These are phyloP conservation scores for Ilex aquifolium DNA, from an alignment of 257 asterid species.

Conservation along the genomic window DNA sequence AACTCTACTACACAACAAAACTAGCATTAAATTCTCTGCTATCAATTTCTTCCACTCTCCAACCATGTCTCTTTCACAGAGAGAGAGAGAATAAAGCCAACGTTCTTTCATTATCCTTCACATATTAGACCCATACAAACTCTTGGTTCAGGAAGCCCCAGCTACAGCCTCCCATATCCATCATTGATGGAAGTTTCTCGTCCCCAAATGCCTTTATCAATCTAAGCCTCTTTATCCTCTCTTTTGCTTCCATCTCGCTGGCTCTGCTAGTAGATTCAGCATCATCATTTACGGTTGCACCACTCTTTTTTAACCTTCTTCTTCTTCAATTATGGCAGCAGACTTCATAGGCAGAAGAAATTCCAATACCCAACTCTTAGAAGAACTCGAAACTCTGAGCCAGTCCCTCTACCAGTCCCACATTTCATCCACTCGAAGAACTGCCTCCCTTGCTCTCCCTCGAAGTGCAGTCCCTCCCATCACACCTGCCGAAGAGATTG, in stretches of 20 bases:
- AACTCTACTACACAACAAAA: not conserved
- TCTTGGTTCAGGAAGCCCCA: conserved; percentile 53
- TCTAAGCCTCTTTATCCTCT: not conserved
- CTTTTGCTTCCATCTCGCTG: not conserved
- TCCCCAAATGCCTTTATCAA: conserved; percentile 24
- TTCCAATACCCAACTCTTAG: conserved; percentile 60
- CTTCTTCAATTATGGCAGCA: conserved; percentile 26
- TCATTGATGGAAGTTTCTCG: conserved; percentile 20
- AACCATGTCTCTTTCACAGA: conserved; percentile 16
- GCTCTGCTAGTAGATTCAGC: not conserved
- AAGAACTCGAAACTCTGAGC: conserved; percentile 78
- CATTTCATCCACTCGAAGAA: conserved; percentile 41
- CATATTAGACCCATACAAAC: conserved; percentile 34
- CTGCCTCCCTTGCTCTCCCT: conserved; percentile 71
- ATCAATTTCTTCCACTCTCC: conserved; percentile 13
- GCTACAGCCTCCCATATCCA: conserved; percentile 10
- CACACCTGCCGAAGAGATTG: conserved; percentile 18
- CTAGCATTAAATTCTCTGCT: conserved; percentile 8
- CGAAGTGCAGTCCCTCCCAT: conserved; percentile 42
- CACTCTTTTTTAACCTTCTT: not conserved
- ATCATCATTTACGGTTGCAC: not conserved
- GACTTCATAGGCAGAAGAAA: conserved; percentile 28
- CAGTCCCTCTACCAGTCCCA: conserved; percentile 56
- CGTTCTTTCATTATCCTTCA: conserved; percentile 61
- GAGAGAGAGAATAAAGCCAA: conserved; percentile 7